phyloP scores from a whole-genome alignment of 2,329 filamentous ascomycete genomes.

The Monosporascus cannonballus region DNA sequence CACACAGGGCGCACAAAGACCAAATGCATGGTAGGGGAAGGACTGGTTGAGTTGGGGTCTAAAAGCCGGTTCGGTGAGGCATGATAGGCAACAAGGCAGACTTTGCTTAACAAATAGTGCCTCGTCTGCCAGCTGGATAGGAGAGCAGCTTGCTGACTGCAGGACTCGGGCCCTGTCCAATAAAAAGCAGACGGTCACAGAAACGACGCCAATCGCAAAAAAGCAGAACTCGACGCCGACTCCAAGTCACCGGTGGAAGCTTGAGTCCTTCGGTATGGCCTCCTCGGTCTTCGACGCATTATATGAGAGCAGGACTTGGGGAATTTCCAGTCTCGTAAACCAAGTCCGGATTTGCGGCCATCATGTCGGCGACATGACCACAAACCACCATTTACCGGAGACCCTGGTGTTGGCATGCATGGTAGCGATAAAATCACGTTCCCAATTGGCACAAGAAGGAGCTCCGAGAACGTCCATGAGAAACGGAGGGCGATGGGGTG shows the following conservation, averaged over 20 bases:
- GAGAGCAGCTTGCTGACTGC: constrained; percentile 26
- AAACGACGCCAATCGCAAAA: constrained; percentile 11
- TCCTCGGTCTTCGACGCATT: constrained; percentile 24
- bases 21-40: constrained; percentile 17
- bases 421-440: background rate
- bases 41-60: constrained; percentile 27
- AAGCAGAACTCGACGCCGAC: constrained; percentile 16
- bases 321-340: constrained; percentile 3
- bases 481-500: background rate
- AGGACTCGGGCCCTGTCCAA: constrained; percentile 27
- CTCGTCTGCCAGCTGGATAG: constrained; percentile 27
- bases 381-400: background rate
- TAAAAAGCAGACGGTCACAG: constrained; percentile 14
- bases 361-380: background rate
- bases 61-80: constrained; percentile 27
- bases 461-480: background rate
- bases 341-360: background rate
- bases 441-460: background rate
- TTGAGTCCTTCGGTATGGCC: constrained; percentile 13
- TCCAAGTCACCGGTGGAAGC: constrained; percentile 13
- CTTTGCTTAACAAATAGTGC: constrained; percentile 24
- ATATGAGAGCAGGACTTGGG: constrained; percentile 11
- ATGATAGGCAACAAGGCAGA: constrained; percentile 32
- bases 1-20: constrained; percentile 23
- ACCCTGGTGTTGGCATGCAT: background rate